A percentile compares a stretch with the other conserved stretches of the same genome.
phyloP scores from a whole-genome alignment of 164 flowering plant species.

The Tinospora cordifolia region DNA sequence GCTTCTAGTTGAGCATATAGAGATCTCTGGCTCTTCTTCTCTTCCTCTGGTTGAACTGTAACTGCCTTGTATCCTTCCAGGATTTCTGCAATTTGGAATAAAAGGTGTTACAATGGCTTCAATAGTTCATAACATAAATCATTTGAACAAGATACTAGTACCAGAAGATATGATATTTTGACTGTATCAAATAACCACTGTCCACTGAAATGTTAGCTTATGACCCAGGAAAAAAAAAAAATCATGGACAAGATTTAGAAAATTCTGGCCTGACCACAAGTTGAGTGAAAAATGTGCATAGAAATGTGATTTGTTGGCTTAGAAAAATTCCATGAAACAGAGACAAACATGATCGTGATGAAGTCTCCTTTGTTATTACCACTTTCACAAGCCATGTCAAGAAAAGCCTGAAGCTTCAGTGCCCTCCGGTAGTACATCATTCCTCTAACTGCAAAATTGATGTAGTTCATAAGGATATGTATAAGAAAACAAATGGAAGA shows the following conservation, averaged over 20 bases:
- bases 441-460: conserved; percentile 66
- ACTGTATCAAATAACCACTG: background rate
- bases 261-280: background rate
- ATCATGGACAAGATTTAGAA: background rate
- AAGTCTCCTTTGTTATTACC: conserved; percentile 32
- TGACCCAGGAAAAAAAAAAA: background rate
- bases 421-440: conserved; percentile 99
- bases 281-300: background rate
- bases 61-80: conserved; percentile 84
- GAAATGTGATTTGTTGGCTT: background rate
- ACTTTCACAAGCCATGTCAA: conserved; percentile 81
- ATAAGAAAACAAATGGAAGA: conserved; percentile 1
- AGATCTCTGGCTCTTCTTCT: conserved; percentile 79
- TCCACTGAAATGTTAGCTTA: background rate
- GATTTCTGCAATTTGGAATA: conserved; percentile 50
- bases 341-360: background rate
- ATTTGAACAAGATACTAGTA: background rate
- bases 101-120: conserved; percentile 8
- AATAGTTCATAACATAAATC: background rate
- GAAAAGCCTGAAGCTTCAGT: conserved; percentile 88
- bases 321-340: background rate
- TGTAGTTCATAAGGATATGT: conserved; percentile 4
- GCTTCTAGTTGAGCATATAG: conserved; percentile 76
- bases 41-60: conserved; percentile 60
- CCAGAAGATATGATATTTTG: background rate